These are phyloP conservation scores for Didymella arachidicola DNA, from an alignment of 2,329 filamentous ascomycete genomes.

Conservation along the genomic window DNA sequence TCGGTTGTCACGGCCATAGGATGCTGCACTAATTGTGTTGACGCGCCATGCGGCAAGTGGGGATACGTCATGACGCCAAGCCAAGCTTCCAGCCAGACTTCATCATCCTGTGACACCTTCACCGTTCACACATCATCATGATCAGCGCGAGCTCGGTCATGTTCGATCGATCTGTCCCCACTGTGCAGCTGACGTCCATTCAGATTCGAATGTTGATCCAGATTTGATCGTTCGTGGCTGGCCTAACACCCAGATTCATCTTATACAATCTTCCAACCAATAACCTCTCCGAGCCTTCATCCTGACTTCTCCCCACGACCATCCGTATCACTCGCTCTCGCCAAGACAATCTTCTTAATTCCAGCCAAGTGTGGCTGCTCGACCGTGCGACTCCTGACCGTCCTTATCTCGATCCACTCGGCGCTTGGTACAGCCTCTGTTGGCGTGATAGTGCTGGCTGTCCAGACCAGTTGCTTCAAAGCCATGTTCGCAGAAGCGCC, in stretches of 20 bases:
- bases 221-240: not conserved
- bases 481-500: not conserved
- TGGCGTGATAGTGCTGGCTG: not conserved
- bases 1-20: constrained; percentile 21
- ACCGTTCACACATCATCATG: not conserved
- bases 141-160: not conserved
- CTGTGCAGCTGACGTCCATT: not conserved
- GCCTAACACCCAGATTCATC: not conserved
- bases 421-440: not conserved
- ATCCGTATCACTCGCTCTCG: not conserved
- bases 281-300: not conserved
- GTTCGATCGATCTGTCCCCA: not conserved
- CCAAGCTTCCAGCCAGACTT: constrained; percentile 2
- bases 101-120: not conserved
- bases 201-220: not conserved
- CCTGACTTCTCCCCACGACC: not conserved
- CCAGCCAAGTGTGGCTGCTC: not conserved
- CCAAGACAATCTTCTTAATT: constrained; percentile 2
- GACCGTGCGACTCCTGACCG: not conserved
- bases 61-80: constrained; percentile 16
- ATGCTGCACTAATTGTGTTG: constrained; percentile 19
- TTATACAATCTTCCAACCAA: not conserved
- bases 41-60: constrained; percentile 19
- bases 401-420: constrained; percentile 10
- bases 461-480: constrained; percentile 1